Base-by-base conservation (phyloP, 148 eudicot species). In the Spergularia bocconei region DNA sequence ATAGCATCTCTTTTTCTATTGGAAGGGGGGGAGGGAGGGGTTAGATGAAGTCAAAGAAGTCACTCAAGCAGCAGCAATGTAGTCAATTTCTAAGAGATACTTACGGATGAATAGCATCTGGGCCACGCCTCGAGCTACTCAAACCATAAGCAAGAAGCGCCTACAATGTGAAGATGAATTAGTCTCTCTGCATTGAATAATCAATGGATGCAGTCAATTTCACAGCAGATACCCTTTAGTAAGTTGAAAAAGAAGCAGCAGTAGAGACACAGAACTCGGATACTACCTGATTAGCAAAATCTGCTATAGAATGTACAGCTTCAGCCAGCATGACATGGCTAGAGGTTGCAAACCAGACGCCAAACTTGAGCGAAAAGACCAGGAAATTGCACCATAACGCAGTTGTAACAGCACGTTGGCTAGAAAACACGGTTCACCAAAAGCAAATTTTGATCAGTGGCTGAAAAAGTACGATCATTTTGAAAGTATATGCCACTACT, bases 61-160 rank as follows among this genome's bases (percentile, higher is more conserved):
- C 59, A 29, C 6, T 21, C 41, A 69, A 53, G 57, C 15, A 61
- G 6, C 15, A 50, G 36, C 21, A 29, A 63, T 20, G 21, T 10
- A 71, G 33, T 5, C 17, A 20, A 19, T 41, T 71, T 56, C 13
- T 6, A 73, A 6, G 57, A 64, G 76, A 79, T 17, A 85, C 98
- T 88, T 80, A 95, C 99, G 97, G 97, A 79, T 95, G 99, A 78
- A 95, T 72, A 77, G 97, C 99, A 84, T 95, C 99, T 63, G 99
- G 98, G 21, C 89, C 99, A 80, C 99, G 99, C 75, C 90, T 88
- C 73, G 99, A 95, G 79, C 99, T 95, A 79, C 86, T 89, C 75
- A 93, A 85, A 76, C 98, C 98, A 82, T 93, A 93, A 54, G 92
- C 93, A 88, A 95, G 99, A 81, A 95, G 99, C 65, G 90, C 97